Percentiles rank a stretch among this genome's conserved stretches.
Evolutionary conservation across 1,284 basidiomycete species (phyloP).

Genomic region (Leucoagaricus sp.): DNA sequence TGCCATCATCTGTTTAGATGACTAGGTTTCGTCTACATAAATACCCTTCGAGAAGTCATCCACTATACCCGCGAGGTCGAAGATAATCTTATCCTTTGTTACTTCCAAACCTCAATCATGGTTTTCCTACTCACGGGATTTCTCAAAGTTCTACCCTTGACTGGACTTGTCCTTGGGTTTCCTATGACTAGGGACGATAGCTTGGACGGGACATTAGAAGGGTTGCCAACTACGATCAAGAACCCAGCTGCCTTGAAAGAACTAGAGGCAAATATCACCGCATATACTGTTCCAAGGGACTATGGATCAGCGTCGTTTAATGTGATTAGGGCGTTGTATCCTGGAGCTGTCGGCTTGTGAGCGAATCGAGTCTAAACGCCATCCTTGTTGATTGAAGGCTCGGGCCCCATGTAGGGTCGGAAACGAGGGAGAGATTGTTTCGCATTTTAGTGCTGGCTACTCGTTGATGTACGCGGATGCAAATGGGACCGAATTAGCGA

Average conservation of each 20-base stretch:
- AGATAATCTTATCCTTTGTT: no score
- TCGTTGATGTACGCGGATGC: constrained; percentile 23
- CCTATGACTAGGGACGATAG: neutral
- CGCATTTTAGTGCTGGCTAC: constrained; percentile 27
- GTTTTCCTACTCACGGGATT: neutral
- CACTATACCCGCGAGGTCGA: no score
- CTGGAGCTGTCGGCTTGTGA: constrained; percentile 25
- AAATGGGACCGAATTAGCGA: constrained; percentile 25
- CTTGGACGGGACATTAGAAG: neutral
- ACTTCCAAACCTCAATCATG: neutral
- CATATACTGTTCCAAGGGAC: constrained; percentile 19
- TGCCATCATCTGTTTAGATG: no score
- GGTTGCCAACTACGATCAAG: neutral
- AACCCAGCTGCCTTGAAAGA: constrained; percentile 17
- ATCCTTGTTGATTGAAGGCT: neutral
- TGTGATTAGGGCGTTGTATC: constrained; percentile 23
- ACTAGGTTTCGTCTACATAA: no score
- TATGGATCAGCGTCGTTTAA: constrained; percentile 23
- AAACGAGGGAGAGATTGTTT: constrained; percentile 24
- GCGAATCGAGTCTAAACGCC: constrained; percentile 1
- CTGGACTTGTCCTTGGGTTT: neutral
- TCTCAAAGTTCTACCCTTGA: neutral
- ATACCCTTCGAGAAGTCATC: no score
- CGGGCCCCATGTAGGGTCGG: constrained; percentile 18
- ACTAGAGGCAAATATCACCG: constrained; percentile 24